Evolutionary conservation across 1,284 basidiomycete species (phyloP).

Genomic region (Boletus smithii): DNA sequence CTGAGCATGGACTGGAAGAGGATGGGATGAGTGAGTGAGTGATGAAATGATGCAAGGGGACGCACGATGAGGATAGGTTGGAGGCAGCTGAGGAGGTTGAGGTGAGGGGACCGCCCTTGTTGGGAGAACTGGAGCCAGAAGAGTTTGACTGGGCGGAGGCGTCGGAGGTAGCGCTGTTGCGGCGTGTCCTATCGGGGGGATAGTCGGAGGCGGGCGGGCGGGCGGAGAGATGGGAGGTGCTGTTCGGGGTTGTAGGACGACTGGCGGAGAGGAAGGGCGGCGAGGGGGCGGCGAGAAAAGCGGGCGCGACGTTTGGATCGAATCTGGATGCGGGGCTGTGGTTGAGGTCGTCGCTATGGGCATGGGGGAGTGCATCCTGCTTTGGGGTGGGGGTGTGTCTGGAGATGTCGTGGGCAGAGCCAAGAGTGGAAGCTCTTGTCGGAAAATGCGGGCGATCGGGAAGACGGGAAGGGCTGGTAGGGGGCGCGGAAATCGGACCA

Average conservation of each 20-base stretch:
- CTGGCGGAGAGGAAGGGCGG: slow-evolving; percentile 50
- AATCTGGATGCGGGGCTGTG: slow-evolving; percentile 39
- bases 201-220: slow-evolving; percentile 51
- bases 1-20: slow-evolving; percentile 57
- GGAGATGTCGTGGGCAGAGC: slow-evolving; percentile 50
- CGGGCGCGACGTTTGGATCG: slow-evolving; percentile 20
- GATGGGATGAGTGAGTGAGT: slow-evolving; percentile 19
- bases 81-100: slow-evolving; percentile 44
- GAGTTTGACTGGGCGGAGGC: slow-evolving; percentile 49
- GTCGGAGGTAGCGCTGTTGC: slow-evolving; percentile 47
- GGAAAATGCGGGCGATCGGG: slow-evolving; percentile 53
- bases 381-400: slow-evolving; percentile 44
- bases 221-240: slow-evolving; percentile 40
- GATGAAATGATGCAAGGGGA: slow-evolving; percentile 22
- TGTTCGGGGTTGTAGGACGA: slow-evolving; percentile 52
- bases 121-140: slow-evolving; percentile 41
- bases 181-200: slow-evolving; percentile 43
- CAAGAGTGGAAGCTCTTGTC: slow-evolving; percentile 58
- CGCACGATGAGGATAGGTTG: slow-evolving; percentile 46
- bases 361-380: slow-evolving; percentile 37
- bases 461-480: slow-evolving; percentile 36
- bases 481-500: slow-evolving; percentile 35
- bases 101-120: slow-evolving; percentile 44
- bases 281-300: slow-evolving; percentile 43
- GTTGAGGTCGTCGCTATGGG: slow-evolving; percentile 70